Evolutionary conservation across 768 basidiomycete species (phyloP).

Genomic region (Amanita subjunquillea): DNA sequence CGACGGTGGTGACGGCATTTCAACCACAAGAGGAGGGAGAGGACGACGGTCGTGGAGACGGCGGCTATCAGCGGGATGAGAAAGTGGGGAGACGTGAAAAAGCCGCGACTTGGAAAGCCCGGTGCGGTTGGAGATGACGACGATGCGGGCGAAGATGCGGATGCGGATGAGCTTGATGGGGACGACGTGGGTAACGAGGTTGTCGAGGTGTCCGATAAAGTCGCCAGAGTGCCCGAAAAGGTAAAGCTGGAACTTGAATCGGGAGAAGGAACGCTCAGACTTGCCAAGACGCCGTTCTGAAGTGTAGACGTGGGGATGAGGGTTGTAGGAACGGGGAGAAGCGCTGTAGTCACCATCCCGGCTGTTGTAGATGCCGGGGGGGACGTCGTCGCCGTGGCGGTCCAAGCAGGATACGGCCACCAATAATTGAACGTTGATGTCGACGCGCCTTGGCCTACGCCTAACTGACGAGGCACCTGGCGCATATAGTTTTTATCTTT

Average conservation of each 20-base stretch:
- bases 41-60: slow-evolving; percentile 19
- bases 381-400: not conserved
- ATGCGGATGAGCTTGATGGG: not conserved
- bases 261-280: not conserved
- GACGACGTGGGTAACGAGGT: not conserved
- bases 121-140: not conserved
- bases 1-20: slow-evolving; percentile 16
- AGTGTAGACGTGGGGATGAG: not conserved
- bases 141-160: not conserved
- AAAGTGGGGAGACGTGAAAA: slow-evolving; percentile 13
- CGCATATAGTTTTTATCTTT: not conserved
- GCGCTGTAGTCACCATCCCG: not conserved
- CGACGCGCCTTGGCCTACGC: slow-evolving; percentile 5
- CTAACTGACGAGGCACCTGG: not conserved
- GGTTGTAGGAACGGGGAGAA: not conserved
- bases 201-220: not conserved
- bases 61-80: slow-evolving; percentile 21
- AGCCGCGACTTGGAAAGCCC: slow-evolving; percentile 5
- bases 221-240: not conserved
- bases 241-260: not conserved
- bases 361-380: not conserved
- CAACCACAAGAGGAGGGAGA: slow-evolving; percentile 23
- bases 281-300: not conserved
- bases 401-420: slow-evolving; percentile 26
- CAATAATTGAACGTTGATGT: slow-evolving; percentile 22